Percentiles rank a stretch among this genome's conserved stretches.
Evolutionary conservation across 805 yeast species (phyloP).

Genomic region (Metschnikowia baotianmanensis): DNA sequence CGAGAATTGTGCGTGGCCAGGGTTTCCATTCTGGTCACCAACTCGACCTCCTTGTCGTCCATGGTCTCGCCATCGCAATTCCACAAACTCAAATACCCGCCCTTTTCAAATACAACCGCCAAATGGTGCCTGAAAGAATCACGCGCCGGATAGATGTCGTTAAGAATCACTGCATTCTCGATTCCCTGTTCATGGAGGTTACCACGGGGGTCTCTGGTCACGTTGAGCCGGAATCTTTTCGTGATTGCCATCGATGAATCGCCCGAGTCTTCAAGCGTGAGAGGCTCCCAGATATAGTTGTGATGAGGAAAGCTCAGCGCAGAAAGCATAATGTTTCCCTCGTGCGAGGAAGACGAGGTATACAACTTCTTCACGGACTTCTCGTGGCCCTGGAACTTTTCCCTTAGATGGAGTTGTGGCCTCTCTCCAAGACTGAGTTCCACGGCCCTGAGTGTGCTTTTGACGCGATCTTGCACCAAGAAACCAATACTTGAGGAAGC

Average conservation of each 20-base stretch:
- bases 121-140: slow-evolving; percentile 27
- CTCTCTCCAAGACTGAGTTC: slow-evolving; percentile 16
- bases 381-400: slow-evolving; percentile 80
- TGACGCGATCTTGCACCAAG: slow-evolving; percentile 37
- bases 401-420: slow-evolving; percentile 18
- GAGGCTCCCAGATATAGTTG: slow-evolving; percentile 45
- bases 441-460: slow-evolving; percentile 32
- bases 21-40: slow-evolving; percentile 21
- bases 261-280: slow-evolving; percentile 18
- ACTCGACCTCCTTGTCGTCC: slow-evolving; percentile 31
- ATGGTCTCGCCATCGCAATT: slow-evolving; percentile 44
- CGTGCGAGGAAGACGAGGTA: slow-evolving; percentile 49
- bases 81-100: slow-evolving; percentile 54
- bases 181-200: slow-evolving; percentile 23
- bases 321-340: slow-evolving; percentile 32
- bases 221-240: slow-evolving; percentile 32
- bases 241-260: slow-evolving; percentile 28
- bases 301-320: slow-evolving; percentile 37
- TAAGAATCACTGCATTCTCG: slow-evolving; percentile 32
- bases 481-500: slow-evolving; percentile 15
- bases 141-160: slow-evolving; percentile 24
- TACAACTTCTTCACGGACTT: slow-evolving; percentile 70
- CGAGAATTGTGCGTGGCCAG: slow-evolving; percentile 7
- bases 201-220: slow-evolving; percentile 11
- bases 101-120: slow-evolving; percentile 30